Conservation (phyloP, 1,139 yeast species). For the Waltiozyma sp. region DNA sequence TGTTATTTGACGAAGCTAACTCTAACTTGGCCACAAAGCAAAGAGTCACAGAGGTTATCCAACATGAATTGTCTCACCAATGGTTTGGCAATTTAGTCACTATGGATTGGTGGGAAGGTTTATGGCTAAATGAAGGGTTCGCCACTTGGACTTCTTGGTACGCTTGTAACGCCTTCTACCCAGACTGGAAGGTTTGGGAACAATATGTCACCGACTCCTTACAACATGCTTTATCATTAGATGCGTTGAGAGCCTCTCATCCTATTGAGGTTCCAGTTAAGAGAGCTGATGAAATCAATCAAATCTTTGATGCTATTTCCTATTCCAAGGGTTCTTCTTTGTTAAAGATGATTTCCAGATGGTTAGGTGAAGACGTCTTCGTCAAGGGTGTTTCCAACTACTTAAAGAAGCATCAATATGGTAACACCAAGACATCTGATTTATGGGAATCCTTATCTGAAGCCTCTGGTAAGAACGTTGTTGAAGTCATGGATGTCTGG, state of each 20-base stretch:
- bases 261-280: constrained; percentile 71
- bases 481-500: constrained; percentile 69
- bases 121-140: constrained; percentile 77
- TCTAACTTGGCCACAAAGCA: constrained; percentile 45
- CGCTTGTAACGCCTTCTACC: constrained; percentile 54
- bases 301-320: constrained; percentile 68
- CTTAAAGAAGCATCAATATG: constrained; percentile 54
- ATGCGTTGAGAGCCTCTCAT: constrained; percentile 63
- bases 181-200: constrained; percentile 66
- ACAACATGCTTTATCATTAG: constrained; percentile 54
- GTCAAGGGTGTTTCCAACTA: constrained; percentile 62
- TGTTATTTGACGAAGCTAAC: constrained; percentile 48
- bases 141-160: constrained; percentile 74
- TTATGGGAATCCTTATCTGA: constrained; percentile 70
- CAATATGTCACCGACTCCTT: constrained; percentile 51
- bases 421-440: constrained; percentile 71
- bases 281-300: constrained; percentile 66
- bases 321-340: constrained; percentile 71
- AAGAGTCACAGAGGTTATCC: constrained; percentile 69
- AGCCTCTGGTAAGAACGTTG: constrained; percentile 67
- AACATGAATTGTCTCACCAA: constrained; percentile 76
- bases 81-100: constrained; percentile 81
- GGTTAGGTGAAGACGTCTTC: constrained; percentile 56
- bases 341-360: constrained; percentile 59
- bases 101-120: constrained; percentile 81